Evolutionary conservation across 2,329 filamentous ascomycete species (phyloP), one percentile per base, ranked within the genome.

Genomic region (Furcasterigmium furcatum): DNA sequence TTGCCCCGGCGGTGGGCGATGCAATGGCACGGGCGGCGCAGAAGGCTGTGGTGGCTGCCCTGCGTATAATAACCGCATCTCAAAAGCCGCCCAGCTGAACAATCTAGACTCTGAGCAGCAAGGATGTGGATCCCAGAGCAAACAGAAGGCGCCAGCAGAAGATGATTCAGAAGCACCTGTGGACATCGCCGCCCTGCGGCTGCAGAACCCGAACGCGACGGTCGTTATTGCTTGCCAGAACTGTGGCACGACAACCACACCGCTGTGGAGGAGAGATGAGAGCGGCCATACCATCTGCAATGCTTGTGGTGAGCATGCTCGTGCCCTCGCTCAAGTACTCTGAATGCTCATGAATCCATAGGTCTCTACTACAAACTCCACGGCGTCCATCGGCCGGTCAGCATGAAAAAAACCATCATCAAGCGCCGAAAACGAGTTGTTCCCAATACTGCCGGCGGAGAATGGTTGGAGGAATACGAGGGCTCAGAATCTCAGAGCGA

Each of bases 361-460:
- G 91, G 92, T 5, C 73, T 99, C 4, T 99, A 99, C 65, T 91
- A 95, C 71, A 97, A 97, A 66, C 82, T 99, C 3, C 94, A 99
- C 62, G 91, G 91, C 45, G 84, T 91, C 24, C 92, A 96, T 65
- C 81, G 94, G 35, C 94, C 94, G 0, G 89, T 94, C 5, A 90
- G 90, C n/a, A 97, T 99, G 94, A 99, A 97, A 68, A 97, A 96
- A 66, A 87, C 90, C 4, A 88, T 95, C 21, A 99, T 99, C 64
- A 97, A 99, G 68, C 82, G 94, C 51, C 80, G 94, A 49, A 97
- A 97, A 74, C 85, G 94, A 47, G 91, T 97, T 6, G 91, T 97
- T 36, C 91, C 92, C 16, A 90, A 88, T 16, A 72, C 81, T 16
- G 65, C 65, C 3, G 55, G 55, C 1, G 68, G 70, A 43, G 64